A percentile compares a stretch with the other conserved stretches of the same genome.
Evolutionary conservation across 2,329 filamentous ascomycete genomes (phyloP).

Genomic region (Gaeumannomyces sp.): DNA sequence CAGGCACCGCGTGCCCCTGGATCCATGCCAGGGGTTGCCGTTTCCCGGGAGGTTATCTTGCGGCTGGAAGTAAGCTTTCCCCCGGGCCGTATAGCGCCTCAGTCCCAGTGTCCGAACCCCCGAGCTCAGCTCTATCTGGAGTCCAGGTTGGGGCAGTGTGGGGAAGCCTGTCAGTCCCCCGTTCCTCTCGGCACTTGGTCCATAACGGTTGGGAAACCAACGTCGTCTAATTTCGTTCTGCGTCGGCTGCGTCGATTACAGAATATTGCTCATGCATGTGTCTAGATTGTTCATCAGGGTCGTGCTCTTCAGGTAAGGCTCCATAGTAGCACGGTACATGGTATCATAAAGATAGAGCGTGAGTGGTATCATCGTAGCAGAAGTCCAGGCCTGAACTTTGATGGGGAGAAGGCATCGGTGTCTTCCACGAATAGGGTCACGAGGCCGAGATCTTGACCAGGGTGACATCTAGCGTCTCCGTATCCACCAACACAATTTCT

Average conservation of each 20-base stretch:
- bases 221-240: not conserved
- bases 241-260: not conserved
- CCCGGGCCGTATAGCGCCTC: not conserved
- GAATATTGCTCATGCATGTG: not conserved
- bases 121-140: not conserved
- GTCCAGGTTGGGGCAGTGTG: not conserved
- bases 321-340: not conserved
- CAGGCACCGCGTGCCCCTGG: not conserved
- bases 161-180: not conserved
- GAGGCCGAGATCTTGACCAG: slow-evolving; percentile 48
- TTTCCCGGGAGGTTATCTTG: not conserved
- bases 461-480: slow-evolving; percentile 76
- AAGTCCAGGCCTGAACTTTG: too few relatives aligned
- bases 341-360: not conserved
- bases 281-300: not conserved
- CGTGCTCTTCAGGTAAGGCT: not conserved
- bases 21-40: not conserved
- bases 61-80: not conserved
- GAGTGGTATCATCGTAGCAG: too few relatives aligned
- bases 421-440: not conserved
- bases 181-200: not conserved
- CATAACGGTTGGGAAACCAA: not conserved
- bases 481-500: slow-evolving; percentile 76
- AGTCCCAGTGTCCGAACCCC: not conserved
- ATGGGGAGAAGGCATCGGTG: not conserved